Conservation (phyloP, 2,329 filamentous ascomycete genomes). For the Plenodomus biglobosus region DNA sequence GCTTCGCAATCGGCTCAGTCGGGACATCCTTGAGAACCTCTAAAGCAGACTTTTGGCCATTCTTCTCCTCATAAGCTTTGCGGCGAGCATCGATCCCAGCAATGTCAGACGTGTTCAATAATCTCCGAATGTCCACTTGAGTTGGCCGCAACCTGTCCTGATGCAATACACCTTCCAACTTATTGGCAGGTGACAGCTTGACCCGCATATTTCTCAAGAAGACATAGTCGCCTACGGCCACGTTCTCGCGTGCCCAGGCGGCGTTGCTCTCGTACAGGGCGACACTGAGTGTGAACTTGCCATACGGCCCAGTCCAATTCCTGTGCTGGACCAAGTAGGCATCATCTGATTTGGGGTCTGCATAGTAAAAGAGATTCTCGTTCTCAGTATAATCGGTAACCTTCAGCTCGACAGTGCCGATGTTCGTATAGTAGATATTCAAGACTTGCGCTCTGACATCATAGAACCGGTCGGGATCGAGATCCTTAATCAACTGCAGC, state of each 20-base stretch:
- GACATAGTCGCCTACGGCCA: conserved; percentile 65
- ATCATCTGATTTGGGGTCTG: conserved; percentile 37
- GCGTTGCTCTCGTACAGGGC: conserved; percentile 72
- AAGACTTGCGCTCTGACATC: conserved; percentile 75
- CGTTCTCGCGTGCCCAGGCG: conserved; percentile 55
- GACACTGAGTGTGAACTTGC: conserved; percentile 70
- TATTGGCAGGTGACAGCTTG: conserved; percentile 54
- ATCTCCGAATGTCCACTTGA: conserved; percentile 59
- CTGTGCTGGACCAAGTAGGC: conserved; percentile 28
- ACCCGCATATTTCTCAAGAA: conserved; percentile 71
- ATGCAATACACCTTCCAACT: conserved; percentile 73
- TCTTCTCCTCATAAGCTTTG: conserved; percentile 58
- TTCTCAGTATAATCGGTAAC: conserved; percentile 52
- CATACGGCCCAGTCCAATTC: conserved; percentile 74
- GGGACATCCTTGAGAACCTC: conserved; percentile 17
- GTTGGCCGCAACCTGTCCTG: conserved; percentile 56
- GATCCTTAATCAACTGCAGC: conserved; percentile 63
- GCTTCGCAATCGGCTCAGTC: conserved; percentile 24
- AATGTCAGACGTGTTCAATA: conserved; percentile 12
- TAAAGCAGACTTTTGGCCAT: conserved; percentile 15
- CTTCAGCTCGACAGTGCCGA: conserved; percentile 41
- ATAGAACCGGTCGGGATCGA: conserved; percentile 59
- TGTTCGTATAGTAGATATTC: conserved; percentile 49
- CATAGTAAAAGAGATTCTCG: conserved; percentile 60
- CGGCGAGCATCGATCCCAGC: conserved; percentile 57